Evolutionary conservation across 345 rosid genomes (phyloP), one percentile per base, ranked within the genome.

Genomic region (Firmiana major): DNA sequence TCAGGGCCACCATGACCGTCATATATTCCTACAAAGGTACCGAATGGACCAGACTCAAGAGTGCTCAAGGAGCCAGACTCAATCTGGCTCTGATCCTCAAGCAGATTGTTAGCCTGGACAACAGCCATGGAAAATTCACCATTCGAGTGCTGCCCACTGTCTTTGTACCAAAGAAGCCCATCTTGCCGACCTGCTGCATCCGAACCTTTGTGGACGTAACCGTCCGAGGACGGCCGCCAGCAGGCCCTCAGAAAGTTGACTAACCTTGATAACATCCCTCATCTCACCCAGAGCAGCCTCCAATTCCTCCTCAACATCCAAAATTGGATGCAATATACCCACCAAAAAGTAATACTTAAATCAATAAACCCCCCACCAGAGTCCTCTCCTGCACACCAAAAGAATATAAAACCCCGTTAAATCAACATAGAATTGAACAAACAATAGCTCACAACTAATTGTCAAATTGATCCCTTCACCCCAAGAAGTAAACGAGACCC

Each of bases 1-100:
- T 95, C 99, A 42, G 99, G 99, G 15, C 98, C 99, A 3, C 97
- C 99, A 74, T 95, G 97, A n/a, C 99, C 99, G 38, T 95, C 99
- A 75, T 95, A 95, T 43, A 95, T 79, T 21, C 99, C 99, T 77
- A 93, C 81, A 77, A 95, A 95, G n/a, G 97, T 93, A 26, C 98
- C 99, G 22, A 55, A 83, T 49, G 98, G 99, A 71, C 98, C 99
- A 57, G 94, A 89, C 65, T 92, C 97, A 65, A 88, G 89, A 55
- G 86, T 82, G 74, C 96, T 93, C 88, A 93, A 86, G 77, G 92
- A 78, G 40, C 99, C 99, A 34, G 99, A 92, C 90, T 95, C 99
- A 64, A 95, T 73, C 83, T 95, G 99, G 79, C 98, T 89, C 86
- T 95, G 98, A 83, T 93, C 99, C 86, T 95, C 99, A 7, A 95